Conservation (phyloP, 768 basidiomycete species). For the Lactarius pseudohatsudake region DNA sequence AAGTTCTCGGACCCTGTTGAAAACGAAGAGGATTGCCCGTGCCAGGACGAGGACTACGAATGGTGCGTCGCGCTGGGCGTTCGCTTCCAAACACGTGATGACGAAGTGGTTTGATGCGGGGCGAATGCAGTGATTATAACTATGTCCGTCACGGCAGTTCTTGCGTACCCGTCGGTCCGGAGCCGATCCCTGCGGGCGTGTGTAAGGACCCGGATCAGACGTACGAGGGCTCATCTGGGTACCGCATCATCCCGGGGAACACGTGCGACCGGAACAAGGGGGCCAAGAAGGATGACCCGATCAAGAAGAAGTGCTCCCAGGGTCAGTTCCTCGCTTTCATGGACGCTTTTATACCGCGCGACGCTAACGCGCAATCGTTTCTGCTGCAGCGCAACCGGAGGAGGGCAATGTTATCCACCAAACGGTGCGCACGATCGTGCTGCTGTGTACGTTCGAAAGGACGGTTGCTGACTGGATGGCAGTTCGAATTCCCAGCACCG, state of each 20-base stretch:
- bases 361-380: slow-evolving; percentile 10
- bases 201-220: slow-evolving; percentile 58
- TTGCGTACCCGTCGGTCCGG: slow-evolving; percentile 86
- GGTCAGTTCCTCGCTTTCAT: slow-evolving; percentile 42
- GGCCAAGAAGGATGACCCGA: slow-evolving; percentile 61
- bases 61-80: slow-evolving; percentile 55
- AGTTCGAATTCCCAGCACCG: slow-evolving; percentile 67
- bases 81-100: background rate
- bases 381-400: slow-evolving; percentile 62
- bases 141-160: slow-evolving; percentile 69
- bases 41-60: slow-evolving; percentile 88
- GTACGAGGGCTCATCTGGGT: slow-evolving; percentile 90
- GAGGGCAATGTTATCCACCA: slow-evolving; percentile 80
- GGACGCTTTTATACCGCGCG: background rate
- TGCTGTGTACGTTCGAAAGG: background rate
- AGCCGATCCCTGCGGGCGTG: slow-evolving; percentile 76
- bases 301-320: slow-evolving; percentile 75
- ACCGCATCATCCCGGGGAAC: slow-evolving; percentile 89
- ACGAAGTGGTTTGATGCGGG: slow-evolving; percentile 14
- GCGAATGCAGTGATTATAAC: slow-evolving; percentile 75
- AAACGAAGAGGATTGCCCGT: slow-evolving; percentile 80
- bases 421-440: slow-evolving; percentile 48
- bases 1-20: slow-evolving; percentile 86
- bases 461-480: background rate
- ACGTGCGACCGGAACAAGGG: slow-evolving; percentile 67